Evolutionary conservation across 768 basidiomycete genomes (phyloP).

Genomic region (Strobilomyces echinocephalus): DNA sequence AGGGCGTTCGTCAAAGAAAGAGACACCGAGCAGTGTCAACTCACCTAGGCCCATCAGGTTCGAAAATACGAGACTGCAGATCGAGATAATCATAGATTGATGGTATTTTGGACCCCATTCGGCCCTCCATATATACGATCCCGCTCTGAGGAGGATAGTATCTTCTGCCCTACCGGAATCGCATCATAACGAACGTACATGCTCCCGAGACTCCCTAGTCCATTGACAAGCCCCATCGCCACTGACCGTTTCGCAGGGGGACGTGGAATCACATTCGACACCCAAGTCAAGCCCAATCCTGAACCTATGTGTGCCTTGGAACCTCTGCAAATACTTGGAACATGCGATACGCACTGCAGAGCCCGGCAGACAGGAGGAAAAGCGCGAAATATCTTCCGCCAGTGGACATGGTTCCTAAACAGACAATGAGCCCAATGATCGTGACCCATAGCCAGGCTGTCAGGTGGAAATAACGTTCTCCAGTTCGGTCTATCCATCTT

Average conservation of each 20-base stretch:
- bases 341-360: conserved; percentile 31
- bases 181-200: conserved; percentile 37
- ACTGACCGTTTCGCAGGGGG: conserved; percentile 51
- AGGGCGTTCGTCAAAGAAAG: background rate
- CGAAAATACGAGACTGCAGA: conserved; percentile 29
- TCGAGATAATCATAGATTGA: background rate
- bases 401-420: conserved; percentile 45
- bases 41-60: conserved; percentile 32
- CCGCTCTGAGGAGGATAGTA: background rate
- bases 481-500: conserved; percentile 43
- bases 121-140: background rate
- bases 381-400: conserved; percentile 55
- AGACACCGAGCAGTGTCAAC: conserved; percentile 1
- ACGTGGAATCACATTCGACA: conserved; percentile 54
- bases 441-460: conserved; percentile 53
- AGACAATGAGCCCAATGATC: conserved; percentile 57
- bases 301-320: conserved; percentile 29
- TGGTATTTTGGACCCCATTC: background rate
- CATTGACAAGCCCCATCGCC: conserved; percentile 61
- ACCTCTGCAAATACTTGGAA: background rate
- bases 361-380: conserved; percentile 61
- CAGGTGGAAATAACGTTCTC: conserved; percentile 64
- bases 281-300: conserved; percentile 52
- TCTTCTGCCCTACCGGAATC: background rate
- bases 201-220: conserved; percentile 53